phyloP scores from a whole-genome alignment of 1,139 yeast genomes.

The Cylindricascospora bacillispora region DNA sequence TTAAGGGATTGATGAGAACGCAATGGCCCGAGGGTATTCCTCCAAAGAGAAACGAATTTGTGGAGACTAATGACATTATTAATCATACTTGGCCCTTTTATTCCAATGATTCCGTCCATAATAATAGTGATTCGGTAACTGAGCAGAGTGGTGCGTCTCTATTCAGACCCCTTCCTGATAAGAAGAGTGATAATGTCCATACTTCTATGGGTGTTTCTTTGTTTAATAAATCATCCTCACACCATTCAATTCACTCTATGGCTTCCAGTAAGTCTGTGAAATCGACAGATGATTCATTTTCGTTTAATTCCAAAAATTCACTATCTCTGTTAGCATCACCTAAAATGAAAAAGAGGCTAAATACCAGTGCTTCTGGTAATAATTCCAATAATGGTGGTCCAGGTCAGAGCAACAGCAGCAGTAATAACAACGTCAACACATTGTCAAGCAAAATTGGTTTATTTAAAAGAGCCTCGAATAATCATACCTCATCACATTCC shows the following conservation, averaged over 20 bases:
- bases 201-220: too few species aligned
- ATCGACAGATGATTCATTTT: not conserved
- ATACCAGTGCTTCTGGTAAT: not conserved
- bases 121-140: constrained; percentile 1
- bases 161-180: constrained; percentile 1
- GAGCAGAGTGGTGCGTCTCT: constrained; percentile 4
- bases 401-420: not conserved
- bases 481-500: not conserved
- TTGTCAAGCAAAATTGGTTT: too few species aligned
- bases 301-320: not conserved
- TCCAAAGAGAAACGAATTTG: constrained; percentile 57
- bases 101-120: constrained; percentile 23
- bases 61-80: constrained; percentile 53
- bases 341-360: not conserved
- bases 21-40: constrained; percentile 99
- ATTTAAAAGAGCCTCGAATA: not conserved
- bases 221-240: too few species aligned
- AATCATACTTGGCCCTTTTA: constrained; percentile 91
- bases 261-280: not conserved
- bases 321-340: too few species aligned
- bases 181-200: not conserved
- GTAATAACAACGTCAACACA: not conserved
- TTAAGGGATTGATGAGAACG: constrained; percentile 66
- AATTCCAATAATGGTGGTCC: not conserved
- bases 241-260: constrained; percentile 1